Evolutionary conservation across 768 basidiomycete species (phyloP).

Genomic region (Kwoniella heveanensis): DNA sequence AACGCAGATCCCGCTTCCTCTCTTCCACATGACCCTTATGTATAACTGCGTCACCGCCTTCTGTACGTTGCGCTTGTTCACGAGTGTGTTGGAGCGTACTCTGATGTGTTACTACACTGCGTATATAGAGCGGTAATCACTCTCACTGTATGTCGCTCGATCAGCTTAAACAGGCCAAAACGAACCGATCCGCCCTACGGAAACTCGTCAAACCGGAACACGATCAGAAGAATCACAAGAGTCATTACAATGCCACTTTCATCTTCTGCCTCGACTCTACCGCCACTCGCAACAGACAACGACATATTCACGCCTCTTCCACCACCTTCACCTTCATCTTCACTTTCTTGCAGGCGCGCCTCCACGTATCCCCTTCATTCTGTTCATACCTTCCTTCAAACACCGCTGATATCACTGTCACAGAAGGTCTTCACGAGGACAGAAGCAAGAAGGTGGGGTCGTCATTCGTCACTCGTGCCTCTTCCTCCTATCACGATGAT

Average conservation of each 20-base stretch:
- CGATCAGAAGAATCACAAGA: neutral
- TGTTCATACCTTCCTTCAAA: neutral
- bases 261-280: neutral
- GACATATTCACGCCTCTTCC: neutral
- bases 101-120: too few species aligned
- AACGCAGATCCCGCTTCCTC: too few species aligned
- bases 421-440: neutral
- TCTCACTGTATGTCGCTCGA: too few species aligned
- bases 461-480: neutral
- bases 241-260: neutral
- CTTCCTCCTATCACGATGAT: constrained; percentile 2
- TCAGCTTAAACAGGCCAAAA: too few species aligned
- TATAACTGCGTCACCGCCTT: too few species aligned
- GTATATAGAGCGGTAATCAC: too few species aligned
- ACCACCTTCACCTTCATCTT: neutral
- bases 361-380: neutral
- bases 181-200: too few species aligned
- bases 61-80: too few species aligned
- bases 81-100: too few species aligned
- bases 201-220: neutral
- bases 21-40: too few species aligned
- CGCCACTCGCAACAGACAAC: neutral
- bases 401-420: neutral
- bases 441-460: neutral
- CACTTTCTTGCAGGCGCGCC: neutral